These are phyloP conservation scores for Didymella segeticola DNA, from an alignment of 2,329 filamentous ascomycete species.

Conservation along the genomic window DNA sequence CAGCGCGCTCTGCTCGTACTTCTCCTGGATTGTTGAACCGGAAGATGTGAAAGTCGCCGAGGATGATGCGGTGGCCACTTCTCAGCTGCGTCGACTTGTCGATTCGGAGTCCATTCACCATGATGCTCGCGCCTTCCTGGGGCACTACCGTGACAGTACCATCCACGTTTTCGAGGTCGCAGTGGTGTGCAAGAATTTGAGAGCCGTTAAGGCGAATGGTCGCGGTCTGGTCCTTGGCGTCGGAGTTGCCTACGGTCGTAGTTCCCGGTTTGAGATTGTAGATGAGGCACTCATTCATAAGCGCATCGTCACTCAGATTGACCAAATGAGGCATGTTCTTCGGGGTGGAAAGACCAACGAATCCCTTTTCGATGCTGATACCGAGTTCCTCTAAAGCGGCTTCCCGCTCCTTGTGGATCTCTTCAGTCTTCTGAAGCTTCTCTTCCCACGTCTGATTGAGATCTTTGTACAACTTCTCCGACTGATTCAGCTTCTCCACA, in stretches of 20 bases:
- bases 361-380: conserved; percentile 98
- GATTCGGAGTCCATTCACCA: conserved; percentile 95
- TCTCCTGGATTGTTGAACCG: conserved; percentile 98
- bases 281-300: conserved; percentile 93
- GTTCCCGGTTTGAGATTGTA: conserved; percentile 97
- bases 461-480: conserved; percentile 93
- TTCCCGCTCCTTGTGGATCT: conserved; percentile 97
- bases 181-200: conserved; percentile 91
- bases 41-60: conserved; percentile 99
- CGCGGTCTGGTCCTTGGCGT: conserved; percentile 75
- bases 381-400: conserved; percentile 93
- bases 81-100: conserved; percentile 84
- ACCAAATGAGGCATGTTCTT: conserved; percentile 99
- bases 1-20: conserved; percentile 87
- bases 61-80: conserved; percentile 91
- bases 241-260: conserved; percentile 93
- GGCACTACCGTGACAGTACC: conserved; percentile 92
- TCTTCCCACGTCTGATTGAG: conserved; percentile 99
- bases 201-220: conserved; percentile 95
- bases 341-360: conserved; percentile 90
- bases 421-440: conserved; percentile 91
- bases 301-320: conserved; percentile 81
- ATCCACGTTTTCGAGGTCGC: conserved; percentile 90
- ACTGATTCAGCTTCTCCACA: conserved; percentile 92
- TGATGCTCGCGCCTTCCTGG: conserved; percentile 89